Evolutionary conservation across 208 protist species (phyloP), one percentile per base, ranked within the genome.

Genomic region (Leishmania tarentolae): DNA sequence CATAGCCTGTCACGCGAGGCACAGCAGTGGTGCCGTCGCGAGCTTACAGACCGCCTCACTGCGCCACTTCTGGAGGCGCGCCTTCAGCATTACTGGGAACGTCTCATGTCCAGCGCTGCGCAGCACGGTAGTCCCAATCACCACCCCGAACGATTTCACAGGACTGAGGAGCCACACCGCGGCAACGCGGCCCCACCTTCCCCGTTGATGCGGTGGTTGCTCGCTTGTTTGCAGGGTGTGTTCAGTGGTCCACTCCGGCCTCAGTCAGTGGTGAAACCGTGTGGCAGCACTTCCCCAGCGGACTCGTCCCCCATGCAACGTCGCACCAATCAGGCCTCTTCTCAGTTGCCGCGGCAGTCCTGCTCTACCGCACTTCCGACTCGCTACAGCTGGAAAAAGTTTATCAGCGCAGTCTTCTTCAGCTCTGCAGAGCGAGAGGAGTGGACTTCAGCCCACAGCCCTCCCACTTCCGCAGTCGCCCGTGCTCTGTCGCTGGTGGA

Each of bases 331-430:
- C 50, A 42, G n/a, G 2, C 72, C 0, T 46, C 72, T 40, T 76
- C 31, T 17, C 47, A 9, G 31, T 40, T 0, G 50, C 65, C 15
- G 6, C n/a, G 42, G 37, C 80, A 44, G 24, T 31, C 44, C 44
- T 35, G 69, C 69, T 50, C 28, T 0, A 53, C 69, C 28, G 19
- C 69, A 37, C 56, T 31, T 31, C 56, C 37, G 35, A 61, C 47
- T 3, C 74, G 56, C 46, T 75, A 78, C 81, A 78, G 47, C 35
- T 85, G 82, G 82, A 85, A 68, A 65, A 78, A 73, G 63, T 85
- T 85, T 65, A 82, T 76, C 53, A 85, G 75, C 65, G 76, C 82
- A 21, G 82, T 79, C 24, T 85, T 85, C 73, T 79, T 82, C 56
- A 79, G 46, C 52, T 5, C 70, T 46, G 77, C 74, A 44, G 82